Evolutionary conservation across 768 basidiomycete species (phyloP), one percentile per base, ranked within the genome.

Genomic region (Asterophora parasitica): DNA sequence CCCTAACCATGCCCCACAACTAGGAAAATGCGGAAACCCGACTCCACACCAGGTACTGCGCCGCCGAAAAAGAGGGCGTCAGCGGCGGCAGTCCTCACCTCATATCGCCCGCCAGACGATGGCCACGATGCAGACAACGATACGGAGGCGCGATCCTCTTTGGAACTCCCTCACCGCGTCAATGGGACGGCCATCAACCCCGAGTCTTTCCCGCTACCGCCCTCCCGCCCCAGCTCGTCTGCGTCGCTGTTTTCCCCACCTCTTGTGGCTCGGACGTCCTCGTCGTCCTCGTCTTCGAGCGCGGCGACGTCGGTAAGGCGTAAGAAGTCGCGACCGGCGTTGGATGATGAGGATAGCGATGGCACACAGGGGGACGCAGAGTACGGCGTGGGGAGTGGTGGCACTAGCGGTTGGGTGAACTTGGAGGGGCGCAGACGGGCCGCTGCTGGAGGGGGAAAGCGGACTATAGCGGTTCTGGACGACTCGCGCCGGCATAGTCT

Each of bases 1-100:
- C 45, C 36, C 28, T 49, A 41, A 36, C 42, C 38, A 6, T 27
- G 30, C n/a, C 13, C 28, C 30, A 15, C 27, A 17, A 12, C 17
- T 58, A 90, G 88, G 38, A 92, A 92, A 79, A 91, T 92, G 89
- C 83, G 89, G 37, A 91, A 91, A 66, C 88, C 89, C 8, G 86
- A 88, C 54, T 70, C 77, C 13, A 63, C 64, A 11, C 67, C 75
- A 23, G 67, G 71, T 11, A 57, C 59, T 7, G 62, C 58, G 3
- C 56, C 57, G 4, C 61, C 60, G 32, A 77, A 73, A 62, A 80
- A 81, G 62, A 71, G 79, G 5, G 61, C 65, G 4, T 74, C 74
- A 0, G 69, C 73, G 9, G 68, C 71, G 9, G 72, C 75, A 12
- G 64, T 68, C 15, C 62, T 73, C 48, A 56, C 64, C 31, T 57